Conservation (phyloP, 768 basidiomycete species). For the Coprinopsis sp. region DNA sequence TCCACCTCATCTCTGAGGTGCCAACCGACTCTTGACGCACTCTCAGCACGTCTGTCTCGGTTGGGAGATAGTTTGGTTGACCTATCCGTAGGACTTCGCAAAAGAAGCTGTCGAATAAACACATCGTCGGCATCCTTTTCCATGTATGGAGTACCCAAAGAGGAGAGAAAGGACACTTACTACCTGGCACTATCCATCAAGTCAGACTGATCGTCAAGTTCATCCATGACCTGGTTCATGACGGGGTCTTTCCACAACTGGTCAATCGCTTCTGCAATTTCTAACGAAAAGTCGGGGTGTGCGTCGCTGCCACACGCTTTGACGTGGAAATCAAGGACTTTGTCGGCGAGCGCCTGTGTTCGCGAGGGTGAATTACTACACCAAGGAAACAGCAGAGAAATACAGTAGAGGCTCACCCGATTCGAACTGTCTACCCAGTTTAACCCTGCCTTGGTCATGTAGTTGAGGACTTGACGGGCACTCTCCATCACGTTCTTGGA, state of each 20-base stretch:
- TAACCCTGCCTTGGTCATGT: slow-evolving; percentile 81
- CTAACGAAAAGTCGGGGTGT: slow-evolving; percentile 46
- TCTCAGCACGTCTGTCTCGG: slow-evolving; percentile 79
- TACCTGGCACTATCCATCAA: slow-evolving; percentile 93
- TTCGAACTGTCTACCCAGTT: slow-evolving; percentile 70
- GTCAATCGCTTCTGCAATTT: slow-evolving; percentile 64
- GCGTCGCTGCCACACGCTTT: slow-evolving; percentile 36
- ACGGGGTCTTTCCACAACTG: slow-evolving; percentile 70
- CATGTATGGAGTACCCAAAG: background rate
- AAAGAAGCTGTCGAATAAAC: slow-evolving; percentile 66
- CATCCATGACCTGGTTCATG: slow-evolving; percentile 48
- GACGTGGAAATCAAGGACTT: slow-evolving; percentile 56
- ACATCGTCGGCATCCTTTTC: background rate
- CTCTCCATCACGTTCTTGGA: slow-evolving; percentile 87
- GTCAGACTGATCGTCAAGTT: slow-evolving; percentile 74
- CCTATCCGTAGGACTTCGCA: slow-evolving; percentile 81
- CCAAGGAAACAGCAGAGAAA: slow-evolving; percentile 1
- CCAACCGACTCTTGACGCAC: slow-evolving; percentile 86
- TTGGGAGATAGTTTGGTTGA: slow-evolving; percentile 73
- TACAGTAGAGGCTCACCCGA: slow-evolving; percentile 35
- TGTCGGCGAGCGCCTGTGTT: slow-evolving; percentile 41
- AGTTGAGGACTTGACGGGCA: slow-evolving; percentile 78
- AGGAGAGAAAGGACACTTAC: slow-evolving; percentile 43
- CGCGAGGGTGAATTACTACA: background rate
- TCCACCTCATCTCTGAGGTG: slow-evolving; percentile 86